Percentiles rank a stretch among this genome's conserved stretches.
These are phyloP conservation scores for Trichosanthes cucumerina DNA, from an alignment of 306 rosid species.

Conservation along the genomic window DNA sequence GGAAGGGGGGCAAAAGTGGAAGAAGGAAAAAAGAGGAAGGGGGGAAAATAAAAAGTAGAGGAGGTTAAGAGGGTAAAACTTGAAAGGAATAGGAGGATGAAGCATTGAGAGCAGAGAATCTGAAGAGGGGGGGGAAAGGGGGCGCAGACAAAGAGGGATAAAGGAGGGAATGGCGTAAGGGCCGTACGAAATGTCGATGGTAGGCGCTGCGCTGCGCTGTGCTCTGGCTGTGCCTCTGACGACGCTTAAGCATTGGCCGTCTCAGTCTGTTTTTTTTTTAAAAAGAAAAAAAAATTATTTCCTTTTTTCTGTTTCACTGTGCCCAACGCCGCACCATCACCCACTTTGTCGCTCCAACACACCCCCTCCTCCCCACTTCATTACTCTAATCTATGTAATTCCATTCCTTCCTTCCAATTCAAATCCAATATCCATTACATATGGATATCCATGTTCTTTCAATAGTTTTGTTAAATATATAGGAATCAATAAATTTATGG, in stretches of 20 bases:
- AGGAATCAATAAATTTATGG: too few species aligned
- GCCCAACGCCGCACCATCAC: not conserved
- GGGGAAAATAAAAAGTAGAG: not conserved
- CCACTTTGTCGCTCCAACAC: not conserved
- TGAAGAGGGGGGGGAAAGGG: not conserved
- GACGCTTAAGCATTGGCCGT: not conserved
- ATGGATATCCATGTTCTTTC: too few species aligned
- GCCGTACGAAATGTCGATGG: not conserved
- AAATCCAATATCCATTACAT: too few species aligned
- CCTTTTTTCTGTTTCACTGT: not conserved
- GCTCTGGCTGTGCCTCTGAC: not conserved
- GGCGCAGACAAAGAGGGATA: constrained; percentile 2
- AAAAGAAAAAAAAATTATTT: too few species aligned
- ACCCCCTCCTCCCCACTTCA: too few species aligned
- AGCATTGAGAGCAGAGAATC: not conserved
- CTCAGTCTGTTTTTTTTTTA: not conserved
- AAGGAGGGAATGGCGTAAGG: not conserved
- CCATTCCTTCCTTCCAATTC: too few species aligned
- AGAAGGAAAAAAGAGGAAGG: not conserved
- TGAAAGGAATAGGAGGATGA: not conserved
- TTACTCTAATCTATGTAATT: too few species aligned
- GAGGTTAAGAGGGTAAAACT: not conserved
- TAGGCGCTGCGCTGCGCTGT: not conserved
- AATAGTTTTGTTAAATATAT: too few species aligned
- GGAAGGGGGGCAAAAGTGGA: not conserved